Percentiles rank a stretch among this genome's conserved stretches.
phyloP scores from a whole-genome alignment of 352 stramenopile species.

The Phytophthora hibernalis region DNA sequence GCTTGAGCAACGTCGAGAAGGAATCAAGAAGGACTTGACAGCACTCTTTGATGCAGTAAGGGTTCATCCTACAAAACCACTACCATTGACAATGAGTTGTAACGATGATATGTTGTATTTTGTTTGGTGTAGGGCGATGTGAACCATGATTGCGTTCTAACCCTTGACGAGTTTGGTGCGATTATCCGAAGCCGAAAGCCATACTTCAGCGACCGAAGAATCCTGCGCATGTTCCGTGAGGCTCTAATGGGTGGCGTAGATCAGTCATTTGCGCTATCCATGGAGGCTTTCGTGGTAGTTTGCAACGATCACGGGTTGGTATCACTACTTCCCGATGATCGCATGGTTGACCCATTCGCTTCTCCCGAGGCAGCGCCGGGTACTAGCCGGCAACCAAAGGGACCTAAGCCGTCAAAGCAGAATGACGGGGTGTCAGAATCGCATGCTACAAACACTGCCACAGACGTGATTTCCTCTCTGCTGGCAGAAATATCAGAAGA shows the following conservation, averaged over 20 bases:
- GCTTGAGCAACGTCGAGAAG: conserved; percentile 60
- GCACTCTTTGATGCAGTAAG: conserved; percentile 61
- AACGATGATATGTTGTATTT: background rate
- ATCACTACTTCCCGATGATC: conserved; percentile 66
- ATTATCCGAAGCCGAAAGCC: conserved; percentile 67
- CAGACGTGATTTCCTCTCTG: background rate
- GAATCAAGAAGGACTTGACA: conserved; percentile 62
- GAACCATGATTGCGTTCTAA: conserved; percentile 79
- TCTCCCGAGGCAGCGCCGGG: background rate
- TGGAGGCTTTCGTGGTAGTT: conserved; percentile 71
- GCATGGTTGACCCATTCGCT: conserved; percentile 59
- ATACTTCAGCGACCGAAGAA: conserved; percentile 69
- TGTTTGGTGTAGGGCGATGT: conserved; percentile 56
- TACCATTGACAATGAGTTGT: background rate
- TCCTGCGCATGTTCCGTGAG: conserved; percentile 83
- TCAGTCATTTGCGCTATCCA: conserved; percentile 80
- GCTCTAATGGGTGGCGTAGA: conserved; percentile 64
- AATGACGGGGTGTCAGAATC: background rate
- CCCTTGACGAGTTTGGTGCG: conserved; percentile 68
- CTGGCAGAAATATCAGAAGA: conserved; percentile 51
- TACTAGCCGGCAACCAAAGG: background rate
- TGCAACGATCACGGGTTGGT: conserved; percentile 80
- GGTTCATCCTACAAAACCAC: background rate
- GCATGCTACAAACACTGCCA: background rate
- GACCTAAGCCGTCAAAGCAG: background rate